These are phyloP conservation scores for Hanseniaspora mollemarum DNA, from an alignment of 805 yeast species.

Conservation along the genomic window DNA sequence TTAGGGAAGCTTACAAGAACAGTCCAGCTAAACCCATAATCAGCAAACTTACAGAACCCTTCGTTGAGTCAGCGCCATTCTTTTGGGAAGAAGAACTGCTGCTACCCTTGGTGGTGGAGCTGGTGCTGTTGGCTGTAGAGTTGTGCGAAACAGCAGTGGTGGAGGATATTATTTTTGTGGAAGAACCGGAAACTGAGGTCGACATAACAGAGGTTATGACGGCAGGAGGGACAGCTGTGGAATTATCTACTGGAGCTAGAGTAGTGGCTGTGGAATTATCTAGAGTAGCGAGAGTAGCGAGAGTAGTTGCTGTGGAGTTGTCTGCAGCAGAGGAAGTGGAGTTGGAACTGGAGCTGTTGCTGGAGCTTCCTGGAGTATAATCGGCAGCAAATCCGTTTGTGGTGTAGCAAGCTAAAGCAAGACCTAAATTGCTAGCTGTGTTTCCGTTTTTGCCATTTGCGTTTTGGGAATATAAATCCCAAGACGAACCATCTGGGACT, in stretches of 20 bases:
- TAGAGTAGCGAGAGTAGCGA: conserved; percentile 18
- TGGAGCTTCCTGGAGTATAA: conserved; percentile 17
- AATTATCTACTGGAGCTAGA: conserved; percentile 6
- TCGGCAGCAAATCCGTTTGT: conserved; percentile 21
- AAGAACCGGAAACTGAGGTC: not conserved
- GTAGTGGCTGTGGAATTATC: not conserved
- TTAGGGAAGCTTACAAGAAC: not conserved
- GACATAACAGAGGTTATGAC: not conserved
- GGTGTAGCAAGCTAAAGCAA: conserved; percentile 21
- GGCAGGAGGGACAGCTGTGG: conserved; percentile 14
- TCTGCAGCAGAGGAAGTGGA: conserved; percentile 10
- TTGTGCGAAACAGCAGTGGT: not conserved
- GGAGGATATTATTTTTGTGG: not conserved
- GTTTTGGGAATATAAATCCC: conserved; percentile 12
- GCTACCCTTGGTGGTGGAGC: conserved; percentile 7
- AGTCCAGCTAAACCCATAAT: conserved; percentile 13
- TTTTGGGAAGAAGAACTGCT: conserved; percentile 9
- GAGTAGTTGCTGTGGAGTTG: conserved; percentile 19
- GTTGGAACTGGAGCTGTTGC: conserved; percentile 15
- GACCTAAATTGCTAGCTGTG: conserved; percentile 17
- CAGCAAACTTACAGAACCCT: conserved; percentile 12
- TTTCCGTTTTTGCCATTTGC: conserved; percentile 12
- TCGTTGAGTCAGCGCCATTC: conserved; percentile 8
- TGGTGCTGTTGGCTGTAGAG: not conserved
- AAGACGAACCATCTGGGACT: conserved; percentile 28